A percentile compares a stretch with the other conserved stretches of the same genome.
phyloP scores from a whole-genome alignment of 2,329 filamentous ascomycete genomes.

The Aspergillus sp. region DNA sequence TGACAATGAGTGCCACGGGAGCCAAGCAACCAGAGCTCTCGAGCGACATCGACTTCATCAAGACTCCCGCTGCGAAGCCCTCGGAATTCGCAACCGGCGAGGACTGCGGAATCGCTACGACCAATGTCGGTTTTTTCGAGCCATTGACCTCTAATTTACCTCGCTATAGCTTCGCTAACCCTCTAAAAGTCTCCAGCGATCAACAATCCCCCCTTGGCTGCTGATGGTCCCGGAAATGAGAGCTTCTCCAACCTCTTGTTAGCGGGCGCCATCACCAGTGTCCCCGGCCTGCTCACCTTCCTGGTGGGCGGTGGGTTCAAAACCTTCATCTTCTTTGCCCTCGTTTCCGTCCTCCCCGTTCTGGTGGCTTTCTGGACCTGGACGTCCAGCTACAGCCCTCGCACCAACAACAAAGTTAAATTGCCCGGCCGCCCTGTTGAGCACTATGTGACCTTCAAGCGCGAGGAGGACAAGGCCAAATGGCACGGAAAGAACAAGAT shows the following conservation, averaged over 20 bases:
- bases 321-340: slow-evolving; percentile 16
- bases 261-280: slow-evolving; percentile 15
- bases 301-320: slow-evolving; percentile 17
- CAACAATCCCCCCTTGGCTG: slow-evolving; percentile 23
- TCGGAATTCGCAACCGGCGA: slow-evolving; percentile 19
- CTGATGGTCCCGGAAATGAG: slow-evolving; percentile 26
- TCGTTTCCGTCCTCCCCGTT: slow-evolving; percentile 18
- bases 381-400: slow-evolving; percentile 18
- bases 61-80: slow-evolving; percentile 23
- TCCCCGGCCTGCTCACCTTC: slow-evolving; percentile 22
- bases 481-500: slow-evolving; percentile 28
- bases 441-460: slow-evolving; percentile 30
- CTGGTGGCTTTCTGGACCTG: slow-evolving; percentile 23
- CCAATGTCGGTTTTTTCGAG: slow-evolving; percentile 20
- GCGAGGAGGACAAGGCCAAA: slow-evolving; percentile 20
- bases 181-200: slow-evolving; percentile 26
- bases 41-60: slow-evolving; percentile 23
- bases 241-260: slow-evolving; percentile 27
- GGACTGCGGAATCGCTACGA: slow-evolving; percentile 26
- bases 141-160: neutral
- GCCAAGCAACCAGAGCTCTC: slow-evolving; percentile 4
- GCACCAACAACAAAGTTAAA: slow-evolving; percentile 24
- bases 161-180: neutral
- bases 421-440: slow-evolving; percentile 25
- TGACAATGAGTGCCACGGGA: neutral